A percentile compares a stretch with the other conserved stretches of the same genome.
These are phyloP conservation scores for Haplosporangium sp. DNA, from an alignment of 371 early-diverging fungal species.

Conservation along the genomic window DNA sequence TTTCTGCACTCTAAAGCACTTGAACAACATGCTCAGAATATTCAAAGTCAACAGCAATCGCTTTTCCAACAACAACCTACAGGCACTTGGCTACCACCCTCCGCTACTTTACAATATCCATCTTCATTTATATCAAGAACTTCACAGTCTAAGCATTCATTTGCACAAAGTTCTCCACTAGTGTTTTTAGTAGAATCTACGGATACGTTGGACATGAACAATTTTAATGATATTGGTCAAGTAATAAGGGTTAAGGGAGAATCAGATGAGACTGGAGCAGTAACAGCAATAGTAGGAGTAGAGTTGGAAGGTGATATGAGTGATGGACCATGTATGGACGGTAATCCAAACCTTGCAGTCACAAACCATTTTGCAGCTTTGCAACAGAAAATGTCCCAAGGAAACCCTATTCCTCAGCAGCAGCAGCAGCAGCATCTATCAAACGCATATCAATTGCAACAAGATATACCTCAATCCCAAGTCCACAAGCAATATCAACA, in stretches of 20 bases:
- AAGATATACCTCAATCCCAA: background rate
- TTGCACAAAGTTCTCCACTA: background rate
- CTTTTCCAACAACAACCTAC: background rate
- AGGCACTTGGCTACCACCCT: background rate
- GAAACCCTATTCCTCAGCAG: slow-evolving; percentile 5
- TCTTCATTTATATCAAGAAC: background rate
- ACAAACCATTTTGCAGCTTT: slow-evolving; percentile 8
- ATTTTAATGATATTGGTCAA: background rate
- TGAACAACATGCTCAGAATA: background rate
- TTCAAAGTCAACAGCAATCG: background rate
- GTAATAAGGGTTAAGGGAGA: background rate
- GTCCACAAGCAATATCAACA: background rate
- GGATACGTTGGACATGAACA: background rate
- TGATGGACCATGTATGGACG: background rate
- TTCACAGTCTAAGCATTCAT: background rate
- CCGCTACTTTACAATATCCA: background rate
- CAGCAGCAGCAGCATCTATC: slow-evolving; percentile 8
- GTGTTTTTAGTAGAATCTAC: background rate
- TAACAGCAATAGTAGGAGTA: background rate
- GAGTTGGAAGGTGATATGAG: too few relatives aligned
- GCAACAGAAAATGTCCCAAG: slow-evolving; percentile 4
- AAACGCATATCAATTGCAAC: background rate
- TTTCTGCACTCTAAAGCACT: background rate
- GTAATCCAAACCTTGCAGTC: slow-evolving; percentile 9
- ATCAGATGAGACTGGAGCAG: background rate